phyloP scores from a whole-genome alignment of 768 basidiomycete species.

The Boletus sp. region DNA sequence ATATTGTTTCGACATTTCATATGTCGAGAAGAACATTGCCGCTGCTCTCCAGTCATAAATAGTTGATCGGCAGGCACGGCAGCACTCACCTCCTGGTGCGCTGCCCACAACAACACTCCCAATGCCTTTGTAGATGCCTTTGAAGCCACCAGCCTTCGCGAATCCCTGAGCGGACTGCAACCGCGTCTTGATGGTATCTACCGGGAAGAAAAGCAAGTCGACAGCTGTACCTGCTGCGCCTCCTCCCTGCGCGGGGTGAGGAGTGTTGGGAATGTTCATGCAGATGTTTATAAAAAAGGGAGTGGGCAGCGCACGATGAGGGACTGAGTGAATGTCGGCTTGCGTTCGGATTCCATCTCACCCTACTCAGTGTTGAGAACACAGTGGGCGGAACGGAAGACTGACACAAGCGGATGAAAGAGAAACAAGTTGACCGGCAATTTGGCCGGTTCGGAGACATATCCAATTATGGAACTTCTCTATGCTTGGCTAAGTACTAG shows the following conservation, averaged over 20 bases:
- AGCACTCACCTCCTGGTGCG: constrained; percentile 80
- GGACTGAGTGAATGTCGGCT: constrained; percentile 45
- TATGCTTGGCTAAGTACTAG: background rate
- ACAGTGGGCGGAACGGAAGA: constrained; percentile 7
- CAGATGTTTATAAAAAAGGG: constrained; percentile 3
- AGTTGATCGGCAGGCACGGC: background rate
- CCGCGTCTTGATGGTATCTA: constrained; percentile 96
- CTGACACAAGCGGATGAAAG: background rate
- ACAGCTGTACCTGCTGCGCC: constrained; percentile 91
- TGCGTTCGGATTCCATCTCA: constrained; percentile 30
- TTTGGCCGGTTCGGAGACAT: no score
- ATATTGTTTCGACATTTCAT: constrained; percentile 81
- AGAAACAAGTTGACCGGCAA: background rate
- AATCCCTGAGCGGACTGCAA: constrained; percentile 90
- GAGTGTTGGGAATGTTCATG: constrained; percentile 12
- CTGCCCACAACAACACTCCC: constrained; percentile 94
- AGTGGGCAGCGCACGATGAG: constrained; percentile 38
- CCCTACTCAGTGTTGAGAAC: background rate
- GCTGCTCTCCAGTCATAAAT: constrained; percentile 45
- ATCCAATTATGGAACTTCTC: constrained; percentile 13
- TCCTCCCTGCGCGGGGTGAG: constrained; percentile 58
- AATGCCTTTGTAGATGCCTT: constrained; percentile 87
- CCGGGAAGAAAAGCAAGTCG: constrained; percentile 93
- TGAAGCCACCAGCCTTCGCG: constrained; percentile 78
- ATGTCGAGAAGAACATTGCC: constrained; percentile 91